phyloP scores from a whole-genome alignment of 495 filamentous ascomycete species.

The Tuber magnatum region DNA sequence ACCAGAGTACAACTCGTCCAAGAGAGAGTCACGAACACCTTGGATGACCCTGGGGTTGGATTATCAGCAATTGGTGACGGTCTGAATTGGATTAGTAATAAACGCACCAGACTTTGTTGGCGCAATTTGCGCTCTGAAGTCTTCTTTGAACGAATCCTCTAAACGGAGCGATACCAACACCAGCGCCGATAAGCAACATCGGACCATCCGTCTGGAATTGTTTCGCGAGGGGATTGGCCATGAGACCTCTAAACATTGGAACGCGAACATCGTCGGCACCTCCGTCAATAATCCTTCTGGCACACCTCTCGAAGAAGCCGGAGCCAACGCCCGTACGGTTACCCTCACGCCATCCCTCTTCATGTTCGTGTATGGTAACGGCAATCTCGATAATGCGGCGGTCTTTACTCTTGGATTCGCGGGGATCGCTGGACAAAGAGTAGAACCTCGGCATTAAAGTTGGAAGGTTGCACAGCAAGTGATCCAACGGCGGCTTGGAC shows the following conservation, averaged over 20 bases:
- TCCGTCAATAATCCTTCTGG: slow-evolving; percentile 58
- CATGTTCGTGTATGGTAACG: slow-evolving; percentile 81
- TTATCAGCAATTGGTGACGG: slow-evolving; percentile 5
- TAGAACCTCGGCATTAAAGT: slow-evolving; percentile 96
- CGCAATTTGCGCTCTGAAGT: slow-evolving; percentile 90
- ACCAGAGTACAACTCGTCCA: slow-evolving; percentile 92
- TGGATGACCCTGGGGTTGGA: slow-evolving; percentile 62
- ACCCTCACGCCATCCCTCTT: slow-evolving; percentile 62
- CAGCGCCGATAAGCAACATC: slow-evolving; percentile 94
- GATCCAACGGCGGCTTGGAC: slow-evolving; percentile 72
- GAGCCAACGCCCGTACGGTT: slow-evolving; percentile 63
- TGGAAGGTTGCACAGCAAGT: slow-evolving; percentile 70
- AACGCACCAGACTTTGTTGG: slow-evolving; percentile 85
- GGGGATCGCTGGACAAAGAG: slow-evolving; percentile 91
- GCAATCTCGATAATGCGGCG: slow-evolving; percentile 88
- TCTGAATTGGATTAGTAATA: background rate
- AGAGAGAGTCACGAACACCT: slow-evolving; percentile 81
- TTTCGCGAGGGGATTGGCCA: slow-evolving; percentile 89
- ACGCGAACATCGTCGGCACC: slow-evolving; percentile 60
- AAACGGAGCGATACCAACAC: slow-evolving; percentile 94
- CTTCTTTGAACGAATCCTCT: slow-evolving; percentile 93
- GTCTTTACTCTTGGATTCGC: slow-evolving; percentile 65
- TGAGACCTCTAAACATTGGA: slow-evolving; percentile 98
- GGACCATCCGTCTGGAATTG: slow-evolving; percentile 86
- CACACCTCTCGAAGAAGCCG: slow-evolving; percentile 80